Conservation (phyloP, 345 rosid genomes). For the Clausena lansium region DNA sequence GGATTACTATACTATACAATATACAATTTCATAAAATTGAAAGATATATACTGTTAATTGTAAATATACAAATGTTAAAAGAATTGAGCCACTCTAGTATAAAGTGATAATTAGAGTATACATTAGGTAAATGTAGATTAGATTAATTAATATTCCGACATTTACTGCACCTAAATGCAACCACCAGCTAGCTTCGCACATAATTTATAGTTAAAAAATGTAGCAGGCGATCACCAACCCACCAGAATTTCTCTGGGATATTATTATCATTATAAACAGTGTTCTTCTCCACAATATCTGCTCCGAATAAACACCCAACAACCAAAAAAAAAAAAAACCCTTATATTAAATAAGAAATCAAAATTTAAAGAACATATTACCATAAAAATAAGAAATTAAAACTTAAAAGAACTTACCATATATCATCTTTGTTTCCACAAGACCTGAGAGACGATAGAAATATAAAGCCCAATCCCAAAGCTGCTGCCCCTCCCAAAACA, state of each 20-base stretch:
- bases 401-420: slow-evolving; percentile 16
- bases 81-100: neutral
- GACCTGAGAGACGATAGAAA: slow-evolving; percentile 37
- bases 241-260: neutral
- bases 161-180: neutral
- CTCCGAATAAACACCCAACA: neutral
- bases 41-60: neutral
- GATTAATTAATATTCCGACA: neutral
- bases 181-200: neutral
- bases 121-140: neutral
- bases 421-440: slow-evolving; percentile 40
- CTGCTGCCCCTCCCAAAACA: slow-evolving; percentile 65
- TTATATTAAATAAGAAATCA: neutral
- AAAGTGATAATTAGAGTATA: no score
- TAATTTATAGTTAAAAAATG: neutral
- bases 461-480: slow-evolving; percentile 37
- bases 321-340: neutral
- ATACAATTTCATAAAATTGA: neutral
- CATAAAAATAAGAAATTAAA: neutral
- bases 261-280: no score
- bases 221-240: neutral
- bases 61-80: neutral
- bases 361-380: no score
- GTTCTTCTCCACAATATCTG: neutral
- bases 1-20: no score